Evolutionary conservation across 1,284 basidiomycete species (phyloP).

Genomic region (Garcileccinum viscosum): DNA sequence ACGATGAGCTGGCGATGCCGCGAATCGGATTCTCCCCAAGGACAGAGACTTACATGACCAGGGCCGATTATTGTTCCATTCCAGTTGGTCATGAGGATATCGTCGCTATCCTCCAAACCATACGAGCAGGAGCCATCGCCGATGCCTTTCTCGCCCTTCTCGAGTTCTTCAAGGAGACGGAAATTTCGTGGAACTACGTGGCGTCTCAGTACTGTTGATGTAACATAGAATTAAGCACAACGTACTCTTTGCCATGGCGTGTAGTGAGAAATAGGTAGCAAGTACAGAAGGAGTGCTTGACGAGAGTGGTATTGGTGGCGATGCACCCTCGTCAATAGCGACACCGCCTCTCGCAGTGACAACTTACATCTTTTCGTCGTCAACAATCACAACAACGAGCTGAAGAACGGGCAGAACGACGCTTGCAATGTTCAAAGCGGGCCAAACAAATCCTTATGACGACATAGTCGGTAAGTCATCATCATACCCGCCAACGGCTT

Average conservation of each 20-base stretch:
- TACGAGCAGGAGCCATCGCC: slow-evolving; percentile 98
- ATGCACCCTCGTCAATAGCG: slow-evolving; percentile 19
- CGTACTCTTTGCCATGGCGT: slow-evolving; percentile 67
- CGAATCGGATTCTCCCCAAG: slow-evolving; percentile 15
- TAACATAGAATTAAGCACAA: neutral
- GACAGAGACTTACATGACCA: slow-evolving; percentile 74
- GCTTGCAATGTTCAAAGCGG: slow-evolving; percentile 67
- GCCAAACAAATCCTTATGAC: slow-evolving; percentile 83
- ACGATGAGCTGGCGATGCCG: slow-evolving; percentile 32
- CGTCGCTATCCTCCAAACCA: slow-evolving; percentile 90
- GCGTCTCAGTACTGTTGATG: neutral
- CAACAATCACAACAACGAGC: slow-evolving; percentile 25
- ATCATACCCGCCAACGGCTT: slow-evolving; percentile 1
- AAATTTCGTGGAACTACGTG: slow-evolving; percentile 92
- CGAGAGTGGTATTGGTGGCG: slow-evolving; percentile 6
- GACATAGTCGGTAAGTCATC: slow-evolving; percentile 84
- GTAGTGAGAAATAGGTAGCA: slow-evolving; percentile 20
- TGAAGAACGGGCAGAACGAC: slow-evolving; percentile 9
- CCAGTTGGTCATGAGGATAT: slow-evolving; percentile 97
- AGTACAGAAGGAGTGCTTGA: neutral
- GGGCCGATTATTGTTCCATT: slow-evolving; percentile 99
- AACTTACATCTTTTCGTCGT: slow-evolving; percentile 6
- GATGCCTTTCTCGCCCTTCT: slow-evolving; percentile 99
- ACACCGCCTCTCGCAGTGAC: slow-evolving; percentile 42
- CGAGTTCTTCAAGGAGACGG: slow-evolving; percentile 94